A percentile compares a stretch with the other conserved stretches of the same genome.
Evolutionary conservation across 2,329 filamentous ascomycete species (phyloP).

Genomic region (Sporothrix inflata): DNA sequence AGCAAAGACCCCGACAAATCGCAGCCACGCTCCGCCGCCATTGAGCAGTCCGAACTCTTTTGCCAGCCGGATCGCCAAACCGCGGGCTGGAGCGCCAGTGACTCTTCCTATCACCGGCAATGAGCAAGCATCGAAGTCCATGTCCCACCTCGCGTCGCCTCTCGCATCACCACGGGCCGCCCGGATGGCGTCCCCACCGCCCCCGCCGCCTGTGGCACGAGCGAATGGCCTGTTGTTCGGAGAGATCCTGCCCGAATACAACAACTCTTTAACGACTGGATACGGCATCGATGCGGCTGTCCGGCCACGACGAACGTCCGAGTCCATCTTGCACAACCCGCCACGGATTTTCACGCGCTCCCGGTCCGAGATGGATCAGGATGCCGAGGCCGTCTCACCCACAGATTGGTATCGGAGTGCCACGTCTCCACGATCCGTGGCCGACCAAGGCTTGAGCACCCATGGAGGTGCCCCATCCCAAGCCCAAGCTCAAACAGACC

Average conservation of each 20-base stretch:
- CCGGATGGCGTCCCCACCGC: conserved; percentile 36
- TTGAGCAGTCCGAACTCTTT: conserved; percentile 33
- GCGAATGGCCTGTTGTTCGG: conserved; percentile 69
- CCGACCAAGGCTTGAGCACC: not conserved
- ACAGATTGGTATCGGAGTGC: conserved; percentile 65
- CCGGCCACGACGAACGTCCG: conserved; percentile 66
- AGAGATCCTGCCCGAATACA: conserved; percentile 67
- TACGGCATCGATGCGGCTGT: conserved; percentile 61
- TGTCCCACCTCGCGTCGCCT: conserved; percentile 48
- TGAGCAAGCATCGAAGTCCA: conserved; percentile 49
- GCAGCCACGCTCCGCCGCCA: not conserved
- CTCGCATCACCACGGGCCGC: conserved; percentile 35
- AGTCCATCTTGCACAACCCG: conserved; percentile 66
- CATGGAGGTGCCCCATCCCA: not conserved
- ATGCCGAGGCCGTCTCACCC: conserved; percentile 64
- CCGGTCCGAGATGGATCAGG: conserved; percentile 58
- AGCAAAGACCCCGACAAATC: conserved; percentile 18
- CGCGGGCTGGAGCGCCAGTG: conserved; percentile 42
- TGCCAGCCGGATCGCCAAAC: conserved; percentile 60
- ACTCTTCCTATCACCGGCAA: conserved; percentile 42
- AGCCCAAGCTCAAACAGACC: not conserved
- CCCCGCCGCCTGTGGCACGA: conserved; percentile 38
- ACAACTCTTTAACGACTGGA: conserved; percentile 55
- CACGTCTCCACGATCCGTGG: not conserved
- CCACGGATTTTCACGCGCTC: conserved; percentile 51